phyloP scores from a whole-genome alignment of 805 yeast species.

The Barnettozyma sucrosica region DNA sequence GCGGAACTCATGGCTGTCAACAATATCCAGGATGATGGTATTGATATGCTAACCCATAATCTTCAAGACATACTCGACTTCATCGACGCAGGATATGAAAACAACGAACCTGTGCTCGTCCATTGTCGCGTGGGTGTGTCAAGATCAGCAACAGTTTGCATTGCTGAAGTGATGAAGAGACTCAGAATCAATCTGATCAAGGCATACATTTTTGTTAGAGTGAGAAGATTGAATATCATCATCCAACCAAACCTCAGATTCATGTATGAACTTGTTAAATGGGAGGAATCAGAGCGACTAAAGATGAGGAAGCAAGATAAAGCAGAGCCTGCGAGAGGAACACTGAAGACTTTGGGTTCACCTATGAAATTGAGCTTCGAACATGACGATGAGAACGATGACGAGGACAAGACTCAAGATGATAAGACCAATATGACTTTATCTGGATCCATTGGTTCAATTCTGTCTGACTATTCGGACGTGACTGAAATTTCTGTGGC shows the following conservation, averaged over 20 bases:
- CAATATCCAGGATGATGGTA: conserved; percentile 86
- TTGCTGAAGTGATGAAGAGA: conserved; percentile 89
- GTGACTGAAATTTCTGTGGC: conserved; percentile 4
- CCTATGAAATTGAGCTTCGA: conserved; percentile 5
- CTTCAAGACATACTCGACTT: conserved; percentile 60
- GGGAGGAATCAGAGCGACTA: conserved; percentile 38
- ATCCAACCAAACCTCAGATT: conserved; percentile 91
- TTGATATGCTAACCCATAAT: conserved; percentile 62
- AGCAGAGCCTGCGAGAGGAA: not conserved
- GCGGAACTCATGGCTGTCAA: conserved; percentile 47
- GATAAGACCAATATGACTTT: not conserved
- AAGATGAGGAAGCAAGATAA: not conserved
- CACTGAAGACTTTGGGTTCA: conserved; percentile 1
- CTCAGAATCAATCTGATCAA: conserved; percentile 59
- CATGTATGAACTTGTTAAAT: conserved; percentile 82
- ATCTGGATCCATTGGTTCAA: conserved; percentile 11
- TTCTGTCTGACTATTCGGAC: conserved; percentile 7
- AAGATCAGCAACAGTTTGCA: conserved; percentile 90
- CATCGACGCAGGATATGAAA: conserved; percentile 47
- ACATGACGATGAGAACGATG: not conserved
- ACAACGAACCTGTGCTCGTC: conserved; percentile 54
- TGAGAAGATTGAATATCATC: conserved; percentile 81
- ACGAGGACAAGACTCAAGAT: conserved; percentile 4
- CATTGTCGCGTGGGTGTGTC: conserved; percentile 97
- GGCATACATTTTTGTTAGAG: conserved; percentile 87